phyloP scores from a whole-genome alignment of 176 grass and related monocot species.

The Carex myosuroides region DNA sequence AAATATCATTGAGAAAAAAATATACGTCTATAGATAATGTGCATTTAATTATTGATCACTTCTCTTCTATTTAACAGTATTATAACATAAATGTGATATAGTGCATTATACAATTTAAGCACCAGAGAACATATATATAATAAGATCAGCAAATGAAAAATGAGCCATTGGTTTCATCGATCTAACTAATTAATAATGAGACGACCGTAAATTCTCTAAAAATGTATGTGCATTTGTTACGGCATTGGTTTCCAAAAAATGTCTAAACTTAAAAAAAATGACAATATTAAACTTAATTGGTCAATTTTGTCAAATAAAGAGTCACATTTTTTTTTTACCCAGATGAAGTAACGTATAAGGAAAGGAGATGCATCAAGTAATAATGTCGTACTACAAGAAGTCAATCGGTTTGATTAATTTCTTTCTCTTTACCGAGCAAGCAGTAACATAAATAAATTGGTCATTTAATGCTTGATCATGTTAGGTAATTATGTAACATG shows the following conservation, averaged over 20 bases:
- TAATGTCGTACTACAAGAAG: neutral
- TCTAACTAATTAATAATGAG: neutral
- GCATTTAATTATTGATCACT: too few species aligned
- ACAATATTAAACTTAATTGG: neutral
- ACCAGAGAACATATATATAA: neutral
- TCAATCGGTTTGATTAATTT: neutral
- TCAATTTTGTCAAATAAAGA: neutral
- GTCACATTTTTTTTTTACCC: neutral
- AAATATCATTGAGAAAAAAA: too few species aligned
- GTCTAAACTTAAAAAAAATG: too few species aligned
- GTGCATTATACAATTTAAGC: neutral
- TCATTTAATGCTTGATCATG: neutral
- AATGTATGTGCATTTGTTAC: neutral
- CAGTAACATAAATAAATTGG: neutral
- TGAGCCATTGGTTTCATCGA: neutral
- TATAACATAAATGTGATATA: too few species aligned
- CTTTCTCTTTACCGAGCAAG: neutral
- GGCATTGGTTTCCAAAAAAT: neutral
- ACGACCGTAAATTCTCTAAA: neutral
- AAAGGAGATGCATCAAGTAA: neutral
- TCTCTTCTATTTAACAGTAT: too few species aligned
- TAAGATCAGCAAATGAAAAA: neutral
- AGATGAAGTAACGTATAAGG: conserved; percentile 3
- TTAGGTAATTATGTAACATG: neutral
- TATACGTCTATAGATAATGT: too few species aligned